Evolutionary conservation across 176 grass and related monocot species (phyloP), one percentile per base, ranked within the genome.

Genomic region (Oryza australiensis): DNA sequence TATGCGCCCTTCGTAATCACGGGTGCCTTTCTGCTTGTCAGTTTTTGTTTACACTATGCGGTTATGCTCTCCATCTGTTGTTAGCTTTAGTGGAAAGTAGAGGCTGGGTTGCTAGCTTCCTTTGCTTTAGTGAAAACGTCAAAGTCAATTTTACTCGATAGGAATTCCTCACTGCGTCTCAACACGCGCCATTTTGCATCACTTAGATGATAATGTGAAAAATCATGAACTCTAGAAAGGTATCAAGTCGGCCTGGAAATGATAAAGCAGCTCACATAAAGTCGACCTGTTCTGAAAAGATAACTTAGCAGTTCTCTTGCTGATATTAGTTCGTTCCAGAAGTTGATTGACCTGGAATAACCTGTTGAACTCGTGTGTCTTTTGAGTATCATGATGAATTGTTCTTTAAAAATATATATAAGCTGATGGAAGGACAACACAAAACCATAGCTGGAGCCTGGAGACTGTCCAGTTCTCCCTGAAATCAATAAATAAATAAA

Each of bases 381-480:
- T 55, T 20, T 22, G 20, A n/a, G 16, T 22, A 55, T 18, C 20
- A 20, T 55, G 51, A 55, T 55, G 51, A 55, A 22, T n/a, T 55
- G 18, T 55, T 55, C 7, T 55, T 9, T 2, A 55, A n/a, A 55
- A 9, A 46, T 15, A 46, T 13, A 46, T 46, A 46, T 68, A 34
- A 72, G 69, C 63, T 59, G 12, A 16, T 7, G 68, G 68, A 62
- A 16, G 34, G 81, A 49, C 76, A 75, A 5, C 70, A 34, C 57
- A 29, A 51, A 38, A 35, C 67, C 27, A 29, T 55, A 24, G 68
- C 73, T 78, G 73, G 76, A 37, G 76, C 48, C 60, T 73, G 14
- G 76, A 37, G 70, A 48, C 45, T 73, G 14, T 27, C 35, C 23
- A 68, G 32, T 30, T 77, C 42, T 1, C 24, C 65, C 15, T 18